Evolutionary conservation across 1,284 basidiomycete species (phyloP).

Genomic region (Leccinum glutinopallens): DNA sequence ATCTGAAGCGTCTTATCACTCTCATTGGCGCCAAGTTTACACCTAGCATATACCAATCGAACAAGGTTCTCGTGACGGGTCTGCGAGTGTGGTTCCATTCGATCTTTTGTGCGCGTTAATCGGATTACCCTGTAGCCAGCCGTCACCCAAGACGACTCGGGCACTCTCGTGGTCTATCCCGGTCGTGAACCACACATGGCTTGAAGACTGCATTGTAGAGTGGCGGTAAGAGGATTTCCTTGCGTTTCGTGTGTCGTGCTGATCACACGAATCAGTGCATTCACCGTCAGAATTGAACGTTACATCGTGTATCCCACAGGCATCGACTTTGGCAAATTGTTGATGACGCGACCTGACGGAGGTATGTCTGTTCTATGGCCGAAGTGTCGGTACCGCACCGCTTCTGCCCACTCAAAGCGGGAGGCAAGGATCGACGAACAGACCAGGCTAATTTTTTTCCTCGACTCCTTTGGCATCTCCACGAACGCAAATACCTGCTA

Average conservation of each 20-base stretch:
- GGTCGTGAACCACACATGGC: slow-evolving; percentile 86
- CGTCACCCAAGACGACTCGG: slow-evolving; percentile 49
- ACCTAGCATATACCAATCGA: slow-evolving; percentile 72
- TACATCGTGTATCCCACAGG: slow-evolving; percentile 70
- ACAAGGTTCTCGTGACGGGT: slow-evolving; percentile 83
- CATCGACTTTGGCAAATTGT: slow-evolving; percentile 62
- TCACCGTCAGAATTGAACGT: slow-evolving; percentile 59
- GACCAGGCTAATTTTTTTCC: no score
- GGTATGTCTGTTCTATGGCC: slow-evolving; percentile 34
- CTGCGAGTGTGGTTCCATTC: slow-evolving; percentile 50
- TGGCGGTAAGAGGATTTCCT: slow-evolving; percentile 49
- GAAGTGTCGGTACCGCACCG: no score
- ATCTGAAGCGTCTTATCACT: slow-evolving; percentile 80
- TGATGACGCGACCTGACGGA: slow-evolving; percentile 53
- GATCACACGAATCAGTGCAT: slow-evolving; percentile 34
- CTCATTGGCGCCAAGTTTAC: slow-evolving; percentile 82
- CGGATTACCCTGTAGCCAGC: slow-evolving; percentile 19
- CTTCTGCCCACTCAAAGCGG: no score
- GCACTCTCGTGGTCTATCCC: slow-evolving; percentile 82
- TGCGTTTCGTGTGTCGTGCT: not conserved
- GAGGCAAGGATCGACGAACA: no score
- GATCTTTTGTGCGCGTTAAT: not conserved
- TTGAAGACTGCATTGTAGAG: slow-evolving; percentile 85
- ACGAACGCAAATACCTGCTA: no score
- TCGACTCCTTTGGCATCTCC: no score